Evolutionary conservation across 2,329 filamentous ascomycete genomes (phyloP).

Genomic region (Bipolaris cookei): DNA sequence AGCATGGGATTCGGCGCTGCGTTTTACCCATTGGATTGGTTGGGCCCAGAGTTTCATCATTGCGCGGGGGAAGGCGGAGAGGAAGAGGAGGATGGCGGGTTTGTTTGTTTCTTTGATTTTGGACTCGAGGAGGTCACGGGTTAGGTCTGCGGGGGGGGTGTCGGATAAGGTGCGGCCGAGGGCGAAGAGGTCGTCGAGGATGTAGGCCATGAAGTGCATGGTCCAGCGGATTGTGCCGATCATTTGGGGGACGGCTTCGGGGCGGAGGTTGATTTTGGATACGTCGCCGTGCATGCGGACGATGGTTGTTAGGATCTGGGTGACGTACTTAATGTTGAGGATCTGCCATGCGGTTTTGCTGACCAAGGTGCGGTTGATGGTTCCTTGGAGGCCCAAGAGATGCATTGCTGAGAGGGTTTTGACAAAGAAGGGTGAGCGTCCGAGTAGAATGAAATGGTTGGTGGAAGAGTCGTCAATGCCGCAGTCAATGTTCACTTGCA

Average conservation of each 20-base stretch:
- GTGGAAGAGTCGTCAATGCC: conserved; percentile 73
- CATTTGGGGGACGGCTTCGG: conserved; percentile 45
- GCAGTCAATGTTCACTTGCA: conserved; percentile 72
- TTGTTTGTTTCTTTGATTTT: conserved; percentile 44
- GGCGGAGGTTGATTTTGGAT: conserved; percentile 55
- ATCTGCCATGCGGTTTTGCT: conserved; percentile 78
- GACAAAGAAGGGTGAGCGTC: conserved; percentile 71
- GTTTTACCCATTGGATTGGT: conserved; percentile 42
- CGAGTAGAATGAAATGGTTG: conserved; percentile 45
- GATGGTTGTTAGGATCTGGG: conserved; percentile 67
- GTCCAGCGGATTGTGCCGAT: conserved; percentile 80
- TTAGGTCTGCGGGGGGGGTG: conserved; percentile 46
- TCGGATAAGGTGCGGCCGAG: conserved; percentile 32
- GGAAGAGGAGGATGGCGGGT: conserved; percentile 41
- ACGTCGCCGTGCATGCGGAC: conserved; percentile 50
- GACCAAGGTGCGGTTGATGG: conserved; percentile 61
- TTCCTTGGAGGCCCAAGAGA: conserved; percentile 66
- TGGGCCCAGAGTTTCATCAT: conserved; percentile 48
- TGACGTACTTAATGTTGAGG: conserved; percentile 74
- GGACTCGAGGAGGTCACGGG: conserved; percentile 33
- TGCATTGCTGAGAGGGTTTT: conserved; percentile 80
- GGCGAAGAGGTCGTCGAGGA: conserved; percentile 59
- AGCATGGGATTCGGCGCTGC: conserved; percentile 37
- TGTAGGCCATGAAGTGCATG: conserved; percentile 66
- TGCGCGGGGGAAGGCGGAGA: conserved; percentile 45